Base-by-base conservation (phyloP, 768 basidiomycete species). In the Leccinum sublutescens region DNA sequence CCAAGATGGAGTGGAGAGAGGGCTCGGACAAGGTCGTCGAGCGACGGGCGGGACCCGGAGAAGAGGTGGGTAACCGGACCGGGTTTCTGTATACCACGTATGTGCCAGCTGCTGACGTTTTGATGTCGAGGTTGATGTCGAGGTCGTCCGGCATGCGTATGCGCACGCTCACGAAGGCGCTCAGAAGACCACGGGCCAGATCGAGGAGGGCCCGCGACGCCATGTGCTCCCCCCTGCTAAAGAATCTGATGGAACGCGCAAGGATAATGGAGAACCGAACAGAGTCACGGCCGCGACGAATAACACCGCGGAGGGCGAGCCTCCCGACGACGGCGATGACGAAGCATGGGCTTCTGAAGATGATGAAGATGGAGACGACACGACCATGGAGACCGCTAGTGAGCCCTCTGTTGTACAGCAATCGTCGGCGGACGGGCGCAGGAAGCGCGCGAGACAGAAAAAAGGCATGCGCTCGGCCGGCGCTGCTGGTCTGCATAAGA, bases 1-100 rank as follows among this genome's bases (percentile, higher is more conserved):
- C 36, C 4, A 43, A 43, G 17, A 61, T 77, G 25, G 87, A 90
- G 66, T 93, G 89, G 86, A 78, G 79, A 67, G 90, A 94, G 67
- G 89, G 89, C 3, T 77, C 81, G 31, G 82, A 88, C 68, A 77
- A 78, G 33, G 70, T 94, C 49, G 76, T 91, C 31, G 92, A 94
- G 67, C 76, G 81, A 38, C 79, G 81, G 10, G 67, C 64, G 5
- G 82, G 82, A 2, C 82, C 82, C 4, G 86, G 85, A 23, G 83
- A 85, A 57, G 90, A 91, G 76, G 89, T 91, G 57, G n/a, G 82
- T 52, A 21, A n/a, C 38, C 9, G 9, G 38, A n/a, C 9, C 38
- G 38, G 1, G 38, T 40, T 40, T n/a, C 9, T n/a, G 38, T 10
- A 40, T 40, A 4, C 38, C 3, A 17, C 7, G 15, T 17, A 2